Evolutionary conservation across 148 eudicot species (phyloP), one percentile per base, ranked within the genome.

Genomic region (Camellia granthamiana): DNA sequence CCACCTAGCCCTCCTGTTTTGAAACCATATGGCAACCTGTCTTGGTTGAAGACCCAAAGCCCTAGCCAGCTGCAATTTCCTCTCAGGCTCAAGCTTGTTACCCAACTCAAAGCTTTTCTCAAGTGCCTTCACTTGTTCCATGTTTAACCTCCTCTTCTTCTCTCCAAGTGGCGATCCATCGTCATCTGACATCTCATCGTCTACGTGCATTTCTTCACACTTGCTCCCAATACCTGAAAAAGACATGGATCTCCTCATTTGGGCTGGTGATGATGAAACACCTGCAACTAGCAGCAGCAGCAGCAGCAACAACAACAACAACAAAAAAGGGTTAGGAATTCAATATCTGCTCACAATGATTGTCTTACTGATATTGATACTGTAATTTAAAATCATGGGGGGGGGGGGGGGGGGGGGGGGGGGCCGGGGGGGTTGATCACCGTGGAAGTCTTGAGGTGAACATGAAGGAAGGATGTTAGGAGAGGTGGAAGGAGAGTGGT

Each of bases 11-110:
- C 97, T 85, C 38, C 97, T 54, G 83, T 92, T 92, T 64, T 92
- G 97, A 81, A 92, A 92, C 97, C 97, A 92, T 49, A 92, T 92
- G 2, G 94, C 94, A 3, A 92, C 85, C 65, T 92, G 97, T 19
- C 97, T 84, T 1, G 97, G 97, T 64, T 92, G 94, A 74, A 92
- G 81, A 5, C 91, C 90, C 10, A 92, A 72, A 1, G 97, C 97
- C 81, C 91, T 86, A 47, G 97, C 97, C 52, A 92, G 80, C 83
- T 89, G 89, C 81, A 90, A 41, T 77, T 92, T 92, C 78, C 94
- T 87, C 77, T 91, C 97, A 0, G 97, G 92, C 72, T 92, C 97
- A 10, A 92, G 79, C 75, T 91, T 92, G 73, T 92, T 91, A 0
- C 91, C 91, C 73, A 87, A 60, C 81, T 92, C 97, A 74, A 91